Percentiles rank a stretch among this genome's conserved stretches.
Evolutionary conservation across 352 stramenopile genomes (phyloP).

Genomic region (Phytophthora pinifolia): DNA sequence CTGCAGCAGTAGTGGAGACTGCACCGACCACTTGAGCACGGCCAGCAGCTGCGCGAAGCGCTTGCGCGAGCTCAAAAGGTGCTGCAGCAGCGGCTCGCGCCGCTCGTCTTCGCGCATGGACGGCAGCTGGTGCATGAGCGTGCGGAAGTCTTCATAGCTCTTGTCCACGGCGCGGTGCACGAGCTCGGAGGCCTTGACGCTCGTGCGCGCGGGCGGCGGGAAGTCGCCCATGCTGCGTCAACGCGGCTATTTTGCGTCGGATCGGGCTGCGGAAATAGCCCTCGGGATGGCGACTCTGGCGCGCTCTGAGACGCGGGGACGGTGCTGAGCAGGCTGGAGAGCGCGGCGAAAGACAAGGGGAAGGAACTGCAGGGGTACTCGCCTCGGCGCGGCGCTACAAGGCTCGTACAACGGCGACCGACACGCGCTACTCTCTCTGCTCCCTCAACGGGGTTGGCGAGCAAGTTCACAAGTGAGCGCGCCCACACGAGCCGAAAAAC

Average conservation of each 20-base stretch:
- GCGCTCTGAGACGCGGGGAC: constrained; percentile 1
- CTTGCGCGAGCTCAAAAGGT: constrained; percentile 61
- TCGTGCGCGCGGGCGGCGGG: constrained; percentile 53
- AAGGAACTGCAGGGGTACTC: background rate
- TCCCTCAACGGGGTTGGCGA: constrained; percentile 26
- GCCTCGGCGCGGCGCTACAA: constrained; percentile 12
- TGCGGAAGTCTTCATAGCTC: constrained; percentile 83
- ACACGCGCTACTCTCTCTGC: constrained; percentile 21
- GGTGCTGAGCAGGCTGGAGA: no score
- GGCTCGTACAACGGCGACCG: constrained; percentile 5
- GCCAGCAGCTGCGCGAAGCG: constrained; percentile 78
- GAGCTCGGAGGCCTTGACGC: constrained; percentile 74
- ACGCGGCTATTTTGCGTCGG: constrained; percentile 19
- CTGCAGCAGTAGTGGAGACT: constrained; percentile 75
- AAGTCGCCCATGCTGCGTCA: constrained; percentile 63
- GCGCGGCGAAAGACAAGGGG: no score
- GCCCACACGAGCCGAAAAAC: constrained; percentile 15
- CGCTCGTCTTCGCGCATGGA: constrained; percentile 73
- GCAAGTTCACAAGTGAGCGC: constrained; percentile 32
- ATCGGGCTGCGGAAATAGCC: constrained; percentile 25
- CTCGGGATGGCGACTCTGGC: constrained; percentile 20
- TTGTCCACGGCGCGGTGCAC: constrained; percentile 78
- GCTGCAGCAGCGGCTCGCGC: constrained; percentile 62
- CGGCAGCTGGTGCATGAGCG: constrained; percentile 69
- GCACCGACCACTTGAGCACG: constrained; percentile 86